Evolutionary conservation across 768 basidiomycete species (phyloP).

Genomic region (Russula sp.): DNA sequence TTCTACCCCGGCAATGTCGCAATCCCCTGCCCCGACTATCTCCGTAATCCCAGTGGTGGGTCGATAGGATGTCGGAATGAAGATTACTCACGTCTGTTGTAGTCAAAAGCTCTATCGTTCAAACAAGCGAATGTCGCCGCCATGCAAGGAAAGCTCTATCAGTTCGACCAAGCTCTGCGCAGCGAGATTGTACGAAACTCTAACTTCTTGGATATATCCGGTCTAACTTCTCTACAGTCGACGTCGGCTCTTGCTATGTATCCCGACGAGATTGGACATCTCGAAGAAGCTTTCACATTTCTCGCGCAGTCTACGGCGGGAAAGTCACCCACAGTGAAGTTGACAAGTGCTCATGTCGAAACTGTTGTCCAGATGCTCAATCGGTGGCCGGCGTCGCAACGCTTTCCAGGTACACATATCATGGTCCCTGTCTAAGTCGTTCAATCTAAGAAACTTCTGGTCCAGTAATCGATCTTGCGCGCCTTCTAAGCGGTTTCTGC

Average conservation of each 20-base stretch:
- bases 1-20: constrained; percentile 2
- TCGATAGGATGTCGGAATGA: not conserved
- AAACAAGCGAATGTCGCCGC: constrained; percentile 77
- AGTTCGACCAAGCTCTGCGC: constrained; percentile 64
- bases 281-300: constrained; percentile 61
- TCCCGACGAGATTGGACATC: constrained; percentile 49
- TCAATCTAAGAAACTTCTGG: constrained; percentile 1
- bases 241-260: constrained; percentile 67
- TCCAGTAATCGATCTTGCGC: constrained; percentile 78
- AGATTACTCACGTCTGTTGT: not conserved
- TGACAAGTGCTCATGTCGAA: constrained; percentile 50
- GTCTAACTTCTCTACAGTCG: constrained; percentile 39
- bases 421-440: not conserved
- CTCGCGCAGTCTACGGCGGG: constrained; percentile 44
- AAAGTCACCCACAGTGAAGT: constrained; percentile 31
- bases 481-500: constrained; percentile 64
- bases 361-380: constrained; percentile 57
- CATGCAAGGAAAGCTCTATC: constrained; percentile 71
- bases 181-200: constrained; percentile 58
- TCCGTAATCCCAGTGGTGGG: constrained; percentile 23
- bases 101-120: constrained; percentile 70
- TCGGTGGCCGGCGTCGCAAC: constrained; percentile 66
- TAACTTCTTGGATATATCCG: not conserved
- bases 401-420: constrained; percentile 56
- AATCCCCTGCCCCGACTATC: not conserved